Percentiles rank a stretch among this genome's conserved stretches.
phyloP scores from a whole-genome alignment of 331 rosid genomes.

The Pyrus hybrid region DNA sequence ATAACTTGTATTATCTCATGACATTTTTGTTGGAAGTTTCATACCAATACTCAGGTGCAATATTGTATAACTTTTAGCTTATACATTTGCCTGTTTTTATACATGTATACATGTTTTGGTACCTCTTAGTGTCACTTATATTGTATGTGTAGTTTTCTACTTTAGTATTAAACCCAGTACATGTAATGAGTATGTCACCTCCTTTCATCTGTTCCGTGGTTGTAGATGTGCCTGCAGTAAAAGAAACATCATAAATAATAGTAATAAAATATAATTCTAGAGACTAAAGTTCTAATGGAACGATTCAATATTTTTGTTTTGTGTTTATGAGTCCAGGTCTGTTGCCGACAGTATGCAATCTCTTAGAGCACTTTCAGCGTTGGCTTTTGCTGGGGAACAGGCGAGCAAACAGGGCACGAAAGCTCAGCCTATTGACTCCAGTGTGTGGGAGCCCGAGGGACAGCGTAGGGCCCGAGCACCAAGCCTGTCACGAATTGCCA shows the following conservation, averaged over 20 bases:
- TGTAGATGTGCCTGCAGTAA: background rate
- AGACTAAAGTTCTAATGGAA: background rate
- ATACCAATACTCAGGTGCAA: background rate
- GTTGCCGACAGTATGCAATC: background rate
- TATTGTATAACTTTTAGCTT: background rate
- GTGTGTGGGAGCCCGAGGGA: too few relatives aligned
- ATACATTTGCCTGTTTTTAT: background rate
- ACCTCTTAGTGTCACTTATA: background rate
- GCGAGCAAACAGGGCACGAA: too few relatives aligned
- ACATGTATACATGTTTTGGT: background rate
- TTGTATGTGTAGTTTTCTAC: background rate
- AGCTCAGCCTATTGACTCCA: too few relatives aligned
- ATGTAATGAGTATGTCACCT: background rate
- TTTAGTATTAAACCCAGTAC: background rate
- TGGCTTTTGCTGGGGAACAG: too few relatives aligned
- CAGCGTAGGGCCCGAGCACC: too few relatives aligned
- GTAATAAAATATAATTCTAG: background rate
- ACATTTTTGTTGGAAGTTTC: background rate
- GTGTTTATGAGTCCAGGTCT: background rate
- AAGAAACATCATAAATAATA: background rate
- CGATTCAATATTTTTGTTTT: background rate
- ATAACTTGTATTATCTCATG: background rate
- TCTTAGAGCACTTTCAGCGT: too few relatives aligned
- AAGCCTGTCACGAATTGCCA: too few relatives aligned
- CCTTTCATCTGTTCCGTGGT: background rate